Evolutionary conservation across 257 asterid species (phyloP), one percentile per base, ranked within the genome.

Genomic region (Ilex aquifolium): DNA sequence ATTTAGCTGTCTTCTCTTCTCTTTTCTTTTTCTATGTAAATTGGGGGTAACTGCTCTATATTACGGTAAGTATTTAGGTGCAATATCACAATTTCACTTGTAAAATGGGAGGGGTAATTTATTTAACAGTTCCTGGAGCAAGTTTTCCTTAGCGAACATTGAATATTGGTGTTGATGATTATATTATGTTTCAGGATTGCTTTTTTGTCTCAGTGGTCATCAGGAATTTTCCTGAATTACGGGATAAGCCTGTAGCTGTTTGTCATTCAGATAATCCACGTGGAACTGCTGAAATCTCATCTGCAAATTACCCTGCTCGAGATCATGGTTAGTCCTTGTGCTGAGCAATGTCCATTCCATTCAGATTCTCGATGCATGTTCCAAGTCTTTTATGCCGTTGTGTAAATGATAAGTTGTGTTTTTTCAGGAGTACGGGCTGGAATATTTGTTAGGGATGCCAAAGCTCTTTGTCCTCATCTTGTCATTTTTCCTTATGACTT

Each of bases 281-380:
- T 13, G 96, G 99, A 70, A 87, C 99, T 50, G 75, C 96, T 36
- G 99, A 92, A 75, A 87, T 92, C 72, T 92, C 99, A 51, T 92
- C 99, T 67, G 97, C 99, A 60, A 92, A 87, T 80, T 92, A 92
- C 74, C 88, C 91, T 13, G 99, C 99, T 70, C 82, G 99, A 69
- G 80, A 80, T 72, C 73, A 83, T 83, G 99, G 99, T 92, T 68
- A 72, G 82, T 66, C 53, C 65, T 63, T 42, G 63, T 60, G 68
- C 69, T 60, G 59, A 63, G 60, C 29, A 10, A 56, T 58, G 27
- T 21, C 27, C 27, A 21, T 21, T 21, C 27, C 59, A 7, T 31
- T 36, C 42, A 7, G 2, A 36, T 36, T 36, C 8, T 36, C 5
- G 5, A 36, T 36, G 5, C 42, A 36, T 7, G 42, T 36, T 36